Percentiles rank a stretch among this genome's conserved stretches.
Conservation (phyloP, 768 basidiomycete genomes). For the Tylopilus cervinicoccineus region DNA sequence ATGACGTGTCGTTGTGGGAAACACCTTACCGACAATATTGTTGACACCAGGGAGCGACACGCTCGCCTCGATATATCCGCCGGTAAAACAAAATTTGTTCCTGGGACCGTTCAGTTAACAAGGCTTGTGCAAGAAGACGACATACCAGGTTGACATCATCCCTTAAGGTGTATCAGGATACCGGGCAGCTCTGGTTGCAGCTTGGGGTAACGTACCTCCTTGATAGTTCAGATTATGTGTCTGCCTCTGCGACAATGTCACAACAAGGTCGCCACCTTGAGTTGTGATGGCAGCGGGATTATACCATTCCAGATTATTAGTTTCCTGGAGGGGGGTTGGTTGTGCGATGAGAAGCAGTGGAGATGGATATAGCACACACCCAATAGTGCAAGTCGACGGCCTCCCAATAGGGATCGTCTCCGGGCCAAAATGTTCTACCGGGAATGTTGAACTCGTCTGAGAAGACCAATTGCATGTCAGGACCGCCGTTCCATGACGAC, state of each 20-base stretch:
- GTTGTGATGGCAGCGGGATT: constrained; percentile 50
- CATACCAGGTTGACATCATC: constrained; percentile 43
- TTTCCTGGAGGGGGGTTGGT: constrained; percentile 30
- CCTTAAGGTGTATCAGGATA: constrained; percentile 40
- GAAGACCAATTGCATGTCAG: constrained; percentile 57
- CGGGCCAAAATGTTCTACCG: constrained; percentile 74
- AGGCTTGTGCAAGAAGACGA: background rate
- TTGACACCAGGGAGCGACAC: constrained; percentile 65
- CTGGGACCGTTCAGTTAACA: constrained; percentile 27
- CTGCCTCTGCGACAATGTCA: constrained; percentile 45
- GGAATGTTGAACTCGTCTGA: constrained; percentile 79
- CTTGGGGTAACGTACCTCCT: constrained; percentile 26
- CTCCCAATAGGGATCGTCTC: constrained; percentile 86
- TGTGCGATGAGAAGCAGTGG: constrained; percentile 22
- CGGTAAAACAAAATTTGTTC: constrained; percentile 92
- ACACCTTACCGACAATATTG: constrained; percentile 48
- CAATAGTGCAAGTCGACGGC: constrained; percentile 44
- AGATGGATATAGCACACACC: constrained; percentile 30
- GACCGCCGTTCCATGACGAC: constrained; percentile 56
- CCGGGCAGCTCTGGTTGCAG: constrained; percentile 14
- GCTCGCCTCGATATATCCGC: constrained; percentile 65
- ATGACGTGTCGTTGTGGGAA: background rate
- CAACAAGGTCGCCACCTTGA: constrained; percentile 44
- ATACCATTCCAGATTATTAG: constrained; percentile 58
- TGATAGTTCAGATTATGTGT: constrained; percentile 47